Evolutionary conservation across 2,329 filamentous ascomycete species (phyloP).

Genomic region (Alternaria brassicicola): DNA sequence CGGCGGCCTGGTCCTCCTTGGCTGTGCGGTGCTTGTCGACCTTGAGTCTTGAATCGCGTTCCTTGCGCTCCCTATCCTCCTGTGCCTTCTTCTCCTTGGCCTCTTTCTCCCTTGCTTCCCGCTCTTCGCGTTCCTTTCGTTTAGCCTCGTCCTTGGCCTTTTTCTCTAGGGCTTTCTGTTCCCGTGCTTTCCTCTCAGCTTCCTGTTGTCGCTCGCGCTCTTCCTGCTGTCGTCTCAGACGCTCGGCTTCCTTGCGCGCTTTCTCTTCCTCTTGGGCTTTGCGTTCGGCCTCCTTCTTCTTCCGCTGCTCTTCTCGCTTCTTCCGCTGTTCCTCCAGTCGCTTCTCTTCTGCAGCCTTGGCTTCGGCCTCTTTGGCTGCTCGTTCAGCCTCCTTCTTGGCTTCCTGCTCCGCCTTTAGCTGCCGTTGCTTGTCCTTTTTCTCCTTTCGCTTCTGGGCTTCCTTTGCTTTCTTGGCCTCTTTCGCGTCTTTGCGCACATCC

Average conservation of each 20-base stretch:
- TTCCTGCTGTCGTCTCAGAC: slow-evolving; percentile 77
- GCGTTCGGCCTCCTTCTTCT: slow-evolving; percentile 87
- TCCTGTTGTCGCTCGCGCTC: slow-evolving; percentile 87
- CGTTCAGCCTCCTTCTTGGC: slow-evolving; percentile 86
- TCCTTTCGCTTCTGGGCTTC: slow-evolving; percentile 96
- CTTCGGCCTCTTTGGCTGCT: slow-evolving; percentile 81
- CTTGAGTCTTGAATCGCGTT: slow-evolving; percentile 63
- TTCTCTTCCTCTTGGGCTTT: slow-evolving; percentile 91
- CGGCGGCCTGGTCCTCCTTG: slow-evolving; percentile 50
- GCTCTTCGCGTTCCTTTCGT: slow-evolving; percentile 75
- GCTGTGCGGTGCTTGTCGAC: slow-evolving; percentile 51
- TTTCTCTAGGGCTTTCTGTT: slow-evolving; percentile 81
- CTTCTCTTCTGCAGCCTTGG: slow-evolving; percentile 76
- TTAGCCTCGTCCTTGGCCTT: slow-evolving; percentile 73
- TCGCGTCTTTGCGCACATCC: slow-evolving; percentile 73
- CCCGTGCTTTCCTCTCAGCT: slow-evolving; percentile 79
- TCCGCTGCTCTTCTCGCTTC: slow-evolving; percentile 87
- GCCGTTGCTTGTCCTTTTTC: slow-evolving; percentile 87
- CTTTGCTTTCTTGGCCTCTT: slow-evolving; percentile 89
- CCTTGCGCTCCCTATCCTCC: slow-evolving; percentile 63
- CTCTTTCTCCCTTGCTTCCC: slow-evolving; percentile 72
- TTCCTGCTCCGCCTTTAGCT: slow-evolving; percentile 88
- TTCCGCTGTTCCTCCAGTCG: slow-evolving; percentile 79
- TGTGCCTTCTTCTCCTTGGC: slow-evolving; percentile 69
- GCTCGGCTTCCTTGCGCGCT: slow-evolving; percentile 82